Conservation (phyloP, 2,329 filamentous ascomycete species). For the Phyllosticta citribraziliensis region DNA sequence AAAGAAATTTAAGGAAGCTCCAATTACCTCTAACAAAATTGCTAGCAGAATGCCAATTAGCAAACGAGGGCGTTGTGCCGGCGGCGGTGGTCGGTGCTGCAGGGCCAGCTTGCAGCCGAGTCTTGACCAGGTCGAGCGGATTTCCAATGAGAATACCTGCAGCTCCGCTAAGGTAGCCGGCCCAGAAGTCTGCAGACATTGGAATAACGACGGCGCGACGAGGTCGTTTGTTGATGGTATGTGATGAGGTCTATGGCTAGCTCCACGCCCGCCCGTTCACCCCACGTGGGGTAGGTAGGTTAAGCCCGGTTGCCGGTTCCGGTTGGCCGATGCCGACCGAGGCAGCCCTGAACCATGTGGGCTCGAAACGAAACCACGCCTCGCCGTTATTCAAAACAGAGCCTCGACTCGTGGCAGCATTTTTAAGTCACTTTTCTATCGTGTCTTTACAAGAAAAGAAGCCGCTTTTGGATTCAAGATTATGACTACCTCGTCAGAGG, state of each 20-base stretch:
- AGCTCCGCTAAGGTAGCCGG: conserved; percentile 80
- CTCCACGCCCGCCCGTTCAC: neutral
- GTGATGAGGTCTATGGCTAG: neutral
- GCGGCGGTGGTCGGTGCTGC: neutral
- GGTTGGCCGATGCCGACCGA: neutral
- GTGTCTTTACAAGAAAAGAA: neutral
- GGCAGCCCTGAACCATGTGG: neutral
- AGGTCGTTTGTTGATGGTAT: neutral
- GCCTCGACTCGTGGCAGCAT: no score
- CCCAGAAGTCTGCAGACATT: conserved; percentile 90
- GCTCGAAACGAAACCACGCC: no score
- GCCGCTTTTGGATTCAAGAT: neutral
- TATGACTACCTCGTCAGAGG: neutral
- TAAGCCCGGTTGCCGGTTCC: neutral
- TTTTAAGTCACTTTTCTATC: neutral
- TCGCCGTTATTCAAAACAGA: no score
- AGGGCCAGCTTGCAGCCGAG: conserved; percentile 62
- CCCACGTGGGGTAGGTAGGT: neutral
- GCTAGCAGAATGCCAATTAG: conserved; percentile 9
- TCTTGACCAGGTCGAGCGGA: conserved; percentile 70
- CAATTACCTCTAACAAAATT: conserved; percentile 12
- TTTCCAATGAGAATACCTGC: conserved; percentile 83
- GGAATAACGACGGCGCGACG: neutral
- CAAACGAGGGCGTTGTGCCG: neutral
- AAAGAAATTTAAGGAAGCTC: no score